Evolutionary conservation across 805 yeast species (phyloP).

Genomic region (Candida montana): DNA sequence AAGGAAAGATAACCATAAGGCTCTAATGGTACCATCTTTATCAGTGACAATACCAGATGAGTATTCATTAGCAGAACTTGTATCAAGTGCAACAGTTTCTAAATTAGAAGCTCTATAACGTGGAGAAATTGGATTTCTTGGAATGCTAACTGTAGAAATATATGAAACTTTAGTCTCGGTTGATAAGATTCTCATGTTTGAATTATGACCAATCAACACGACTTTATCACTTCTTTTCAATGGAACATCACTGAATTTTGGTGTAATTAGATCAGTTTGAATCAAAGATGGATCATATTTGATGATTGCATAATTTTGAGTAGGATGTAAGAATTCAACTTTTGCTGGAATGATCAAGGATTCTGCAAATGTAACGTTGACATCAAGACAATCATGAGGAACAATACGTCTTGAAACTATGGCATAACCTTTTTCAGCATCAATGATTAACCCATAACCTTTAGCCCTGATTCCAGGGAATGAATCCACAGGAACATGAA

Average conservation of each 20-base stretch:
- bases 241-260: conserved; percentile 50
- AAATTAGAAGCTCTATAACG: conserved; percentile 81
- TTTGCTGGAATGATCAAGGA: conserved; percentile 75
- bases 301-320: conserved; percentile 77
- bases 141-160: conserved; percentile 67
- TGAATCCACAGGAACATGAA: conserved; percentile 75
- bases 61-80: conserved; percentile 66
- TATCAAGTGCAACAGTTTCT: conserved; percentile 72
- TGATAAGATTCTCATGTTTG: conserved; percentile 60
- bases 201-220: conserved; percentile 77
- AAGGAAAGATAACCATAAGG: conserved; percentile 78
- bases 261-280: conserved; percentile 64
- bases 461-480: conserved; percentile 54
- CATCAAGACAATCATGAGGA: conserved; percentile 74
- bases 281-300: conserved; percentile 77
- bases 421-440: conserved; percentile 74
- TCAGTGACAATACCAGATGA: conserved; percentile 76
- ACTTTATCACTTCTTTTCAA: conserved; percentile 71
- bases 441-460: conserved; percentile 77
- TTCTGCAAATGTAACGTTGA: conserved; percentile 77
- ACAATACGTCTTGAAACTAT: conserved; percentile 72
- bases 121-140: conserved; percentile 63
- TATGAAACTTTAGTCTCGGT: conserved; percentile 76
- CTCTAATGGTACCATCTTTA: conserved; percentile 72
- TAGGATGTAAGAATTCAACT: conserved; percentile 81